Evolutionary conservation across 371 early-diverging fungal genomes (phyloP), one percentile per base, ranked within the genome.

Genomic region (Lichtheimia ornata): DNA sequence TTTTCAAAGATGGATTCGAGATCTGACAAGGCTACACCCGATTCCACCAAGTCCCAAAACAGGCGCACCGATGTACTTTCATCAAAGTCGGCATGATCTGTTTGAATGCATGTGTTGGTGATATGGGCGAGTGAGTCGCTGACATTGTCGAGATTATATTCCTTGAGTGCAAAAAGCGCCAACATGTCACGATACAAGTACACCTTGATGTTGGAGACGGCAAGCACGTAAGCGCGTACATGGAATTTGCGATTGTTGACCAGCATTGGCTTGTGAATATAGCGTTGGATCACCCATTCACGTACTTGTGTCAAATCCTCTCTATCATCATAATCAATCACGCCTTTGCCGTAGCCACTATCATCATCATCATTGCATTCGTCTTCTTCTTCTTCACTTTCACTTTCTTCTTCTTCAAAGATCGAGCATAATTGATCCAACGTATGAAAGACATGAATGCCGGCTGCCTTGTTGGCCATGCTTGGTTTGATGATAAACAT

Each of bases 241-340:
- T 90, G 90, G 72, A 90, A 90, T 65, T 90, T 90, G 66, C 88
- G 83, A 18, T 79, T 69, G n/a, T 77, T 53, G 24, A 88, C 69
- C 24, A 90, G 65, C 35, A 89, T 58, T 1, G 90, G 90, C 3
- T 73, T 64, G 52, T 79, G 70, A 12, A 89, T 82, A 63, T 90
- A 89, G 3, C 85, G 76, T 61, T 90, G 89, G 17, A 89, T 81
- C 13, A 89, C 90, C 86, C 86, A 90, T 62, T 90, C 90, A 44
- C 87, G 77, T 17, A 88, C 78, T 59, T 87, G 87, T 11, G 83
- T 72, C 28, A 83, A 50, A 50, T 81, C 78, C 20, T 74, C 81
- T 27, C 50, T 52, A 53, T 69, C 72, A 5, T 64, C 35, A 53
- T 69, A 70, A 5, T 64, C 35, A 35, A 35, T 35, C 9, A 35